Evolutionary conservation across 2,329 filamentous ascomycete species (phyloP).

Genomic region (Botrytis pseudocinerea): DNA sequence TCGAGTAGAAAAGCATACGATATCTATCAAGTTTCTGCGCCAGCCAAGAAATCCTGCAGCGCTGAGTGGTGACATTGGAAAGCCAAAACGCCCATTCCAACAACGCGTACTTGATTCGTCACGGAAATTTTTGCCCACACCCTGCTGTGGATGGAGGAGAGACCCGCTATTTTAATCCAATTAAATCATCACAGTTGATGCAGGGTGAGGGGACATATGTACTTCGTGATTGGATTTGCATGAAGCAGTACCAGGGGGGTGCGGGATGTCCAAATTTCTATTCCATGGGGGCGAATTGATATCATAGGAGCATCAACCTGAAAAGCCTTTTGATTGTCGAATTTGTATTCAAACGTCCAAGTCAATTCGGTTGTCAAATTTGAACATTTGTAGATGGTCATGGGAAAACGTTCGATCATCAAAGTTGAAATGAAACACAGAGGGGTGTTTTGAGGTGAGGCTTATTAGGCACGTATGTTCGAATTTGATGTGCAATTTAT

Average conservation of each 20-base stretch:
- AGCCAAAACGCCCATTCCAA: conserved; percentile 3
- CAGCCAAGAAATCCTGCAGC: conserved; percentile 9
- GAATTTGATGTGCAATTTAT: background rate
- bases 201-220: conserved; percentile 2
- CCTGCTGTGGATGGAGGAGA: background rate
- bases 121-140: background rate
- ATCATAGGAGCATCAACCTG: background rate
- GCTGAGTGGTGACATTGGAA: background rate
- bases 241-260: conserved; percentile 15
- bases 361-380: background rate
- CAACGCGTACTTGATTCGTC: conserved; percentile 7
- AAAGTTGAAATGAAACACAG: background rate
- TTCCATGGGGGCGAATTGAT: background rate
- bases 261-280: background rate
- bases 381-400: background rate
- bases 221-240: conserved; percentile 20
- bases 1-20: conserved; percentile 10
- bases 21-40: conserved; percentile 1
- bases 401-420: background rate
- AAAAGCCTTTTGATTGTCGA: background rate
- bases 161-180: conserved; percentile 10
- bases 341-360: background rate
- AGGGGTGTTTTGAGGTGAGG: background rate
- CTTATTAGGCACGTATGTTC: background rate
- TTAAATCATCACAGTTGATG: conserved; percentile 1